phyloP scores from a whole-genome alignment of 192 early-diverging fungal genomes.

The Coemansia sp. region DNA sequence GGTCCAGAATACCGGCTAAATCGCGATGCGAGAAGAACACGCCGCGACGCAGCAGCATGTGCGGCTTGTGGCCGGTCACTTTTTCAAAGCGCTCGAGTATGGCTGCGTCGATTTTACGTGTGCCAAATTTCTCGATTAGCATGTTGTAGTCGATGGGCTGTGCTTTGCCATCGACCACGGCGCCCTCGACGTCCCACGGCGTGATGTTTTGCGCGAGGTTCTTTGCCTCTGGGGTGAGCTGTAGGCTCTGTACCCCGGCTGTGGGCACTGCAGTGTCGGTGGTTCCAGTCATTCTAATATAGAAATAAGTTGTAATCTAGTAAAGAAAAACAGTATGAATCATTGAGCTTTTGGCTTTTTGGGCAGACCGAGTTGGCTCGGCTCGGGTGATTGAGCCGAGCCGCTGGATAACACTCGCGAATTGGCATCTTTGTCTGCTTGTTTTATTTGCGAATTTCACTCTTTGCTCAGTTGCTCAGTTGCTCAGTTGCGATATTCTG shows the following conservation, averaged over 20 bases:
- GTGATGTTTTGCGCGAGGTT: slow-evolving; percentile 57
- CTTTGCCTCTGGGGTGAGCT: background rate
- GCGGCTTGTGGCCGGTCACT: slow-evolving; percentile 80
- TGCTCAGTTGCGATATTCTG: background rate
- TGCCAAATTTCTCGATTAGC: slow-evolving; percentile 87
- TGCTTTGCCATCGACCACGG: slow-evolving; percentile 80
- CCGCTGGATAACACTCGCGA: background rate
- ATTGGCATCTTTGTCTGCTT: background rate
- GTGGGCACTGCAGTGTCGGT: slow-evolving; percentile 3
- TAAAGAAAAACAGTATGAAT: background rate
- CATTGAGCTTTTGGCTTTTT: background rate
- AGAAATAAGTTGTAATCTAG: background rate
- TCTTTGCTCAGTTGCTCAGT: background rate
- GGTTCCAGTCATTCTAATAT: slow-evolving; percentile 7
- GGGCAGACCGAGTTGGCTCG: background rate
- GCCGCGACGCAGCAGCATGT: slow-evolving; percentile 82
- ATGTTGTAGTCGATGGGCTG: slow-evolving; percentile 92
- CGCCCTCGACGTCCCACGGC: slow-evolving; percentile 94
- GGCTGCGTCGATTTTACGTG: slow-evolving; percentile 70
- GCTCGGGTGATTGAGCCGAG: background rate
- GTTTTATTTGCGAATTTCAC: background rate
- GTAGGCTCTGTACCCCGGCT: slow-evolving; percentile 17
- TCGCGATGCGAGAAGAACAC: slow-evolving; percentile 96
- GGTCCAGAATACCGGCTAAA: slow-evolving; percentile 78
- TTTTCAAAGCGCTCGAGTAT: slow-evolving; percentile 78